A percentile compares a stretch with the other conserved stretches of the same genome.
Conservation (phyloP, 1,139 yeast genomes). For the Saccharomyces hybrid region DNA sequence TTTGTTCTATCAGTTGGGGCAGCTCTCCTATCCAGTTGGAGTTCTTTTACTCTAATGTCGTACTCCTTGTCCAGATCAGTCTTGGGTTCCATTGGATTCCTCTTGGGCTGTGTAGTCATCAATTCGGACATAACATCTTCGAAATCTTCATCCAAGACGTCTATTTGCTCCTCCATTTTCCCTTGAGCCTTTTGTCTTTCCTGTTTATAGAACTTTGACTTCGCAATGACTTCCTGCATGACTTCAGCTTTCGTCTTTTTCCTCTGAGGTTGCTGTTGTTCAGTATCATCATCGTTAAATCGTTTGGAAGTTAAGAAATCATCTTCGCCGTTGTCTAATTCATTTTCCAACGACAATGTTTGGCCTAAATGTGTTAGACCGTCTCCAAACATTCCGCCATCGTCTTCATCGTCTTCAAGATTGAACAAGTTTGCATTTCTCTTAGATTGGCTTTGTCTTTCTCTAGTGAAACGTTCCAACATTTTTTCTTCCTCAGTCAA, state of each 20-base stretch:
- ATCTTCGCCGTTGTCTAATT: slow-evolving; percentile 38
- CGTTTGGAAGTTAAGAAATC: slow-evolving; percentile 6
- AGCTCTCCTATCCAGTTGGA: slow-evolving; percentile 79
- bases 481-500: slow-evolving; percentile 83
- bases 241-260: slow-evolving; percentile 90
- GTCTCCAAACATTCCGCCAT: slow-evolving; percentile 37
- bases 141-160: slow-evolving; percentile 69
- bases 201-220: slow-evolving; percentile 80
- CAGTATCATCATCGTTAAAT: slow-evolving; percentile 37
- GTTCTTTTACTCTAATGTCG: slow-evolving; percentile 69
- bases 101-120: slow-evolving; percentile 27
- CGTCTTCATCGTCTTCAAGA: slow-evolving; percentile 64
- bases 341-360: slow-evolving; percentile 47
- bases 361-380: slow-evolving; percentile 78
- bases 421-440: slow-evolving; percentile 46
- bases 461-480: slow-evolving; percentile 90
- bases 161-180: slow-evolving; percentile 60
- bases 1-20: slow-evolving; percentile 90
- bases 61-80: slow-evolving; percentile 36
- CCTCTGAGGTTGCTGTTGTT: slow-evolving; percentile 39
- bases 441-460: slow-evolving; percentile 55
- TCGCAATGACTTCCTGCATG: slow-evolving; percentile 93
- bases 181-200: slow-evolving; percentile 79
- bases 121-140: slow-evolving; percentile 68
- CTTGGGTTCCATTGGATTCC: slow-evolving; percentile 16